Evolutionary conservation across 768 basidiomycete species (phyloP).

Genomic region (Phanerochaete sordida): DNA sequence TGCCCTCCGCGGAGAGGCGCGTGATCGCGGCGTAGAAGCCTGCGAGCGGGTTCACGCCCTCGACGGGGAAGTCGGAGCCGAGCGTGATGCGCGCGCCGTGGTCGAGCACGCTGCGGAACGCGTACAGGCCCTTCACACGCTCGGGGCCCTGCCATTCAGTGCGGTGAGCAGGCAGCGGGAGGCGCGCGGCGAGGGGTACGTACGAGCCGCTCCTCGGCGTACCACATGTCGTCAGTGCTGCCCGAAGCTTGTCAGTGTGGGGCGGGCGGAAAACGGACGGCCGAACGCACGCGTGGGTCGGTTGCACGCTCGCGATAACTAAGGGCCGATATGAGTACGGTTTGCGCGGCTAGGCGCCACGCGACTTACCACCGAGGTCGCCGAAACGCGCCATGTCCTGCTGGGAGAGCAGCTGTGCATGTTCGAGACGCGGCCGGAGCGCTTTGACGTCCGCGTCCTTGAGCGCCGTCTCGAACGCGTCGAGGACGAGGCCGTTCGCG

Average conservation of each 20-base stretch:
- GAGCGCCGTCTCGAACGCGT: conserved; percentile 75
- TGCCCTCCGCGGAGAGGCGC: conserved; percentile 62
- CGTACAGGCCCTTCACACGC: conserved; percentile 81
- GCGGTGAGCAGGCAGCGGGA: not conserved
- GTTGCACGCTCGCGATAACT: conserved; percentile 88
- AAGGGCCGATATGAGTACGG: not conserved
- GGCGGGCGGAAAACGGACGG: not conserved
- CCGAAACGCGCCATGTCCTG: conserved; percentile 76
- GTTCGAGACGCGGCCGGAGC: conserved; percentile 79
- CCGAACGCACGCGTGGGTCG: conserved; percentile 74
- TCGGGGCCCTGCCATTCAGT: conserved; percentile 59
- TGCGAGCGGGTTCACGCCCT: conserved; percentile 76
- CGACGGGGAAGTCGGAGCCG: conserved; percentile 91
- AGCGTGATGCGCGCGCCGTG: conserved; percentile 67
- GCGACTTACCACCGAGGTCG: conserved; percentile 67
- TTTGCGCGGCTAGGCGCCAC: not conserved
- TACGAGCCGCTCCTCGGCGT: conserved; percentile 79
- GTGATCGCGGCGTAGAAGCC: conserved; percentile 90
- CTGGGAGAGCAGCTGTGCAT: conserved; percentile 83
- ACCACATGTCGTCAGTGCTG: conserved; percentile 87
- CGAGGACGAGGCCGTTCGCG: conserved; percentile 79
- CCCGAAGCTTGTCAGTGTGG: conserved; percentile 5
- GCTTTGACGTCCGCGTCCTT: conserved; percentile 58
- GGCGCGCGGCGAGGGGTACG: conserved; percentile 21
- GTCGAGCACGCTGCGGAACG: conserved; percentile 72